Evolutionary conservation across 2,329 filamentous ascomycete genomes (phyloP), one percentile per base, ranked within the genome.

Genomic region (Grosmannia serpens): DNA sequence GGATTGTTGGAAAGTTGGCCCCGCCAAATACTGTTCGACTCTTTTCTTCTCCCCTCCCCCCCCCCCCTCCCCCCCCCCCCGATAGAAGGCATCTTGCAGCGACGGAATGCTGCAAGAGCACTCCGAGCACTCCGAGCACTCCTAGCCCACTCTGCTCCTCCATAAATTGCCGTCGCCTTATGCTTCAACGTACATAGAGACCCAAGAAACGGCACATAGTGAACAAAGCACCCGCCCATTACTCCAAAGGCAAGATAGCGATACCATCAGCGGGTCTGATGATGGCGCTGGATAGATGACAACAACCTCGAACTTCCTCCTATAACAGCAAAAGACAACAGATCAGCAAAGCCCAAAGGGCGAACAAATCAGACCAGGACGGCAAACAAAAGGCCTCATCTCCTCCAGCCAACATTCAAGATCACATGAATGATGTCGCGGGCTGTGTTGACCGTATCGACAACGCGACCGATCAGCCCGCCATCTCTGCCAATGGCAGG

Each of bases 391-490:
- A 10, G 20, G 35, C 33, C 24, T 63, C 59, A 83, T 64, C 77
- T 79, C 69, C 80, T 78, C 82, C 82, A 84, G 53, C 82, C 82
- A 61, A 85, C 84, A 68, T 87, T 87, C 84, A 84, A 86, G 64
- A 87, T 84, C 64, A 87, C 84, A 70, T 87, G 81, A 60, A 82
- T 82, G 65, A 87, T 87, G 67, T 87, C 84, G 66, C 83, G 81
- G 64, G 83, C 84, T 55, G 84, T 87, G 72, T 87, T 87, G 71
- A 87, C 82, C 66, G 88, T 92, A 73, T 95, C 88, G 69, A 91
- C 84, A 55, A 95, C 85, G 66, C 86, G 84, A 61, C 88, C 87
- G 67, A 95, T 81, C 58, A 95, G 78, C 53, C 87, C 86, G 56
- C 79, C 76, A 66, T 75, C 82, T 61, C 78, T 75, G 55, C 78